phyloP scores from a whole-genome alignment of 202 grass and related monocot species.

The Musa balbisiana region DNA sequence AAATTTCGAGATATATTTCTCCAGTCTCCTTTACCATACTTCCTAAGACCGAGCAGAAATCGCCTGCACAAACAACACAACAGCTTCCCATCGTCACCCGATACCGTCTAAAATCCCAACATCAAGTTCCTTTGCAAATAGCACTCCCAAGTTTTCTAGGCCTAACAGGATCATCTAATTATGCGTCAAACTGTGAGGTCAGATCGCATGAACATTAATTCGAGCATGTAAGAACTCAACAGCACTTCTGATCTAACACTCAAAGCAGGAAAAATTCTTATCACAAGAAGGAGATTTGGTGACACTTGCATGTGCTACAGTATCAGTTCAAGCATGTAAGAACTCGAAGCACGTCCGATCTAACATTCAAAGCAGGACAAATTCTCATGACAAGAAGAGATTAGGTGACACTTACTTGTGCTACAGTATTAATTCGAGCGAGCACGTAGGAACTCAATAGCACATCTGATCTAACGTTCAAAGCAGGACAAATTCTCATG shows the following conservation, averaged over 20 bases:
- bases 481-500: not conserved
- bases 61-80: slow-evolving; percentile 6
- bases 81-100: not conserved
- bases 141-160: too few species aligned
- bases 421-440: not conserved
- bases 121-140: not conserved
- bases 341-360: too few species aligned
- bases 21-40: slow-evolving; percentile 29
- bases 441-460: too few species aligned
- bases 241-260: not conserved
- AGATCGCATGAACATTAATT: not conserved
- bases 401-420: slow-evolving; percentile 2
- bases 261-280: not conserved
- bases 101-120: not conserved
- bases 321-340: too few species aligned
- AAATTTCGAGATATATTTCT: slow-evolving; percentile 28
- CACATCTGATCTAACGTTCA: not conserved
- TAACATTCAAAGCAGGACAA: not conserved
- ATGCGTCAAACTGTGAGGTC: not conserved
- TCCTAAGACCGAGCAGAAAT: slow-evolving; percentile 20
- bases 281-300: not conserved
- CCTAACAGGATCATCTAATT: not conserved
- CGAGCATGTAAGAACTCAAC: too few species aligned
- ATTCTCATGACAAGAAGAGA: not conserved
- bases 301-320: too few species aligned